phyloP scores from a whole-genome alignment of 306 rosid species.

The Lathyrus sativus region DNA sequence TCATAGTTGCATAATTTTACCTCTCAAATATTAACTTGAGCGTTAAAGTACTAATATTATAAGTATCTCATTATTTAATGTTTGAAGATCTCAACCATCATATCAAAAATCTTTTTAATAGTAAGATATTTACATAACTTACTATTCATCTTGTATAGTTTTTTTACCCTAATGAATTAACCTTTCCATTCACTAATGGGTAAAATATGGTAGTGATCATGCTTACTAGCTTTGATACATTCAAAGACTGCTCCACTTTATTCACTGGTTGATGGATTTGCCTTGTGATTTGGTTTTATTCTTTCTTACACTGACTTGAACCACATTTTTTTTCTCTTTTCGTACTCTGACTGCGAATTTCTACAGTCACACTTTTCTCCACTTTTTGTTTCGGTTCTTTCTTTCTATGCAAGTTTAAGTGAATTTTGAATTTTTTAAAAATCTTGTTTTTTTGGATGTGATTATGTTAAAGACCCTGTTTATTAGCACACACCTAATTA shows the following conservation, averaged over 20 bases:
- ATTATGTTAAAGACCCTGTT: too few species aligned
- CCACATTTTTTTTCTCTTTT: slow-evolving; percentile 13
- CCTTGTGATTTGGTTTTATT: slow-evolving; percentile 38
- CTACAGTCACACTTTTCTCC: slow-evolving; percentile 33
- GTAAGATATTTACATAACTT: too few species aligned
- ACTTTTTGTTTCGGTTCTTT: slow-evolving; percentile 38
- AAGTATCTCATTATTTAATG: too few species aligned
- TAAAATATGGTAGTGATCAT: slow-evolving; percentile 19
- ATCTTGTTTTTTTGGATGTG: too few species aligned
- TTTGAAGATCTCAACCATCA: too few species aligned
- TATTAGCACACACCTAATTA: too few species aligned
- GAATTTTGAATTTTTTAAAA: too few species aligned
- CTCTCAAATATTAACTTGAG: too few species aligned
- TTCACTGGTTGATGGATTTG: neutral
- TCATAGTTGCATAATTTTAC: too few species aligned
- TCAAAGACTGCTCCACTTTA: slow-evolving; percentile 29
- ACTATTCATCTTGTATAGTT: too few species aligned
- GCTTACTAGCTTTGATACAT: slow-evolving; percentile 12
- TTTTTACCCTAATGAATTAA: neutral
- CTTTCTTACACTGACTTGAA: slow-evolving; percentile 27
- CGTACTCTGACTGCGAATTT: slow-evolving; percentile 42
- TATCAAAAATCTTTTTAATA: too few species aligned
- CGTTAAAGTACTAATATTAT: too few species aligned
- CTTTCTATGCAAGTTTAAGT: neutral
- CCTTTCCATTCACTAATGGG: slow-evolving; percentile 36